A percentile compares a stretch with the other conserved stretches of the same genome.
phyloP scores from a whole-genome alignment of 1,284 basidiomycete species.

The Ceratobasidium sp. region DNA sequence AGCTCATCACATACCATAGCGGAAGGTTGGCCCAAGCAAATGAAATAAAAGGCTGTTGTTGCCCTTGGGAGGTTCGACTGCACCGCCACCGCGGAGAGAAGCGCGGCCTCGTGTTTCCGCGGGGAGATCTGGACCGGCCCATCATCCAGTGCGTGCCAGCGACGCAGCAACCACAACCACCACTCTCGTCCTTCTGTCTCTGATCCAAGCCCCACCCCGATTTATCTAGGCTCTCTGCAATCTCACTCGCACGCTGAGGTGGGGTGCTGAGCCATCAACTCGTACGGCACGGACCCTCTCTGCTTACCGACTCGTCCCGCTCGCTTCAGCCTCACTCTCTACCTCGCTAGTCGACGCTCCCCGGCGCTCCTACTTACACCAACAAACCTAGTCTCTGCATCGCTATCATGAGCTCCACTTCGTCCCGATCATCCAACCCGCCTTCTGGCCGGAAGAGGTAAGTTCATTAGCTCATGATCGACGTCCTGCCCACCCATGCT shows the following conservation, averaged over 20 bases:
- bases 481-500: background rate
- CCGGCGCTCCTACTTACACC: background rate
- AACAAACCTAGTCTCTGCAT: background rate
- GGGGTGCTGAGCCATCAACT: conserved; percentile 20
- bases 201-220: background rate
- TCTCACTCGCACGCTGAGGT: conserved; percentile 17
- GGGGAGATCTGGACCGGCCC: conserved; percentile 26
- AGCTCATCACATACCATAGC: too few relatives aligned
- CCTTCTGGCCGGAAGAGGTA: conserved; percentile 41
- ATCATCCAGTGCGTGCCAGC: conserved; percentile 32
- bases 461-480: conserved; percentile 23
- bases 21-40: too few relatives aligned
- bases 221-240: background rate
- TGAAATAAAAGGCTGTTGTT: too few relatives aligned
- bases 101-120: conserved; percentile 16
- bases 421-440: conserved; percentile 35
- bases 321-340: background rate
- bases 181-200: background rate
- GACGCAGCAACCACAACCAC: conserved; percentile 12
- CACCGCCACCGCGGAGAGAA: conserved; percentile 17
- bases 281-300: conserved; percentile 25
- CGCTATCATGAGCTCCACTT: conserved; percentile 28
- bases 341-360: background rate
- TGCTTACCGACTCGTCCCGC: background rate
- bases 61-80: too few relatives aligned